phyloP scores from a whole-genome alignment of 176 grass and related monocot species.

The Oryza brachyantha region DNA sequence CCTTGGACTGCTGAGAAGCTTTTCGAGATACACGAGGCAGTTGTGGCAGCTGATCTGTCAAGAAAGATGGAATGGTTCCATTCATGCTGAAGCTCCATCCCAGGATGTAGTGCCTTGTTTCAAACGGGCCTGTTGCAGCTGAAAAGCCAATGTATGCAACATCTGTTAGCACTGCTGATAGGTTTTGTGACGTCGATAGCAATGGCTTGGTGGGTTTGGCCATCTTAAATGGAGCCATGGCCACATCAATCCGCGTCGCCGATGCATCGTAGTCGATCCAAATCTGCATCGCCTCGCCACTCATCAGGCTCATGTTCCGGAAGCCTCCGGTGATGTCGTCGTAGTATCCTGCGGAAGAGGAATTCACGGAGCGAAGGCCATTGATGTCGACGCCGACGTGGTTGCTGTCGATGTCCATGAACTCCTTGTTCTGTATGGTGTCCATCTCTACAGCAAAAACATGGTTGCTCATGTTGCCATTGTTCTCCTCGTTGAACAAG shows the following conservation, averaged over 20 bases:
- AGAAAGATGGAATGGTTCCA: constrained; percentile 11
- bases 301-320: neutral
- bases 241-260: neutral
- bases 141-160: constrained; percentile 35
- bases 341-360: constrained; percentile 5
- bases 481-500: neutral
- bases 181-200: neutral
- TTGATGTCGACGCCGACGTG: constrained; percentile 39
- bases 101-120: constrained; percentile 44
- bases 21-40: constrained; percentile 17
- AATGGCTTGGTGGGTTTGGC: constrained; percentile 22
- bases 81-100: constrained; percentile 72
- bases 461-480: neutral
- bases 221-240: constrained; percentile 26
- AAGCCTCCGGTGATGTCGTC: neutral
- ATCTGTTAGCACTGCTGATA: constrained; percentile 23
- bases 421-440: constrained; percentile 4
- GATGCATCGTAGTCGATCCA: constrained; percentile 38
- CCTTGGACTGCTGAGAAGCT: neutral
- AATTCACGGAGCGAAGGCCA: neutral
- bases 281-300: constrained; percentile 28
- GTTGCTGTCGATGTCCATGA: constrained; percentile 29
- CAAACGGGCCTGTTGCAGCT: neutral
- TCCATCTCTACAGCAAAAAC: constrained; percentile 33
- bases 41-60: constrained; percentile 35